Conservation (phyloP, 371 early-diverging fungal species). For the Mortierella sp. region DNA sequence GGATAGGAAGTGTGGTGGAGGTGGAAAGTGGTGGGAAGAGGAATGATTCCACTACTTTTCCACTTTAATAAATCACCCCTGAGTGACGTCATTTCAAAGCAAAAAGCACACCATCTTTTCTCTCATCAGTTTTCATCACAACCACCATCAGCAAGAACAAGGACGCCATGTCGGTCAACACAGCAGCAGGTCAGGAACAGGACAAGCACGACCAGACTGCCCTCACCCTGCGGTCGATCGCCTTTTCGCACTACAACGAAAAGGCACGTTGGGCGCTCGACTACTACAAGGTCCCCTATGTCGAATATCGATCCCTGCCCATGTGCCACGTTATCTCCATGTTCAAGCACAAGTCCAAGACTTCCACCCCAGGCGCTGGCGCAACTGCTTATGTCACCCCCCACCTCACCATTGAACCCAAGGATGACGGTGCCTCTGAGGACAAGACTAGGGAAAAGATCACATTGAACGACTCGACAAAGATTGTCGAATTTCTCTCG, state of each 20-base stretch:
- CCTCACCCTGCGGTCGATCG: conserved; percentile 24
- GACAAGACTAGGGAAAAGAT: neutral
- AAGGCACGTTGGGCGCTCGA: conserved; percentile 56
- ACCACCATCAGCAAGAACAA: neutral
- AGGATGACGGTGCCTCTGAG: neutral
- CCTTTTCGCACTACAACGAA: conserved; percentile 56
- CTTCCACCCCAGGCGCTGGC: neutral
- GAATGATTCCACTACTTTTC: too few species aligned
- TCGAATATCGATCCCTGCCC: conserved; percentile 45
- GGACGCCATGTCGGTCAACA: neutral
- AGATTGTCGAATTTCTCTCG: conserved; percentile 41
- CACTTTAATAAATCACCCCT: too few species aligned
- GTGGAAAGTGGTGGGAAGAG: neutral
- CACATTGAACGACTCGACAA: conserved; percentile 38
- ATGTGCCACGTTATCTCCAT: conserved; percentile 41
- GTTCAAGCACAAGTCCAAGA: conserved; percentile 33
- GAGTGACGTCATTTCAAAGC: conserved; percentile 6
- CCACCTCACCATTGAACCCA: conserved; percentile 12
- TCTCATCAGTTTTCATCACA: neutral
- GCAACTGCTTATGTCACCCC: conserved; percentile 33
- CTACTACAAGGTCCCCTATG: conserved; percentile 49
- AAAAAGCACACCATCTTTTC: too few species aligned
- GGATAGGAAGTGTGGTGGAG: neutral
- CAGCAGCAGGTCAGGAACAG: neutral
- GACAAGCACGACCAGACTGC: conserved; percentile 11